Conservation (phyloP, 78 protist genomes). For the Cavenderia fasciculata region DNA sequence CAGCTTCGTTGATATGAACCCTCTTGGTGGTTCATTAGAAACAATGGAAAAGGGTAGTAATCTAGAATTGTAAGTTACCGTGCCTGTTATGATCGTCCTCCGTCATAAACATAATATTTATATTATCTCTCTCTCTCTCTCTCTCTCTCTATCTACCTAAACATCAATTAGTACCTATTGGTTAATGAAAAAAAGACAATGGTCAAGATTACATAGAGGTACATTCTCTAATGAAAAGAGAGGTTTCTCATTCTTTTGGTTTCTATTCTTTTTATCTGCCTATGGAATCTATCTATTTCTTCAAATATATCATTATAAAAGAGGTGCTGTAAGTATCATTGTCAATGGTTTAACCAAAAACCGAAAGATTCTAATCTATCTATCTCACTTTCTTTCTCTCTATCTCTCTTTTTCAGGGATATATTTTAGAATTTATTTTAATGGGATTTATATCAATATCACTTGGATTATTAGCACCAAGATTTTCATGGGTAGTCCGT, state of each 20-base stretch:
- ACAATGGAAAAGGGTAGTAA: no score
- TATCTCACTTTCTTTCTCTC: neutral
- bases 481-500: constrained; percentile 46
- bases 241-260: constrained; percentile 62
- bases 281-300: constrained; percentile 52
- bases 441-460: constrained; percentile 72
- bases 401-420: constrained; percentile 6
- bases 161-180: constrained; percentile 77
- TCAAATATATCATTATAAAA: constrained; percentile 54
- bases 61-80: no score
- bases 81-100: no score
- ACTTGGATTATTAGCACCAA: constrained; percentile 44
- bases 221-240: constrained; percentile 74
- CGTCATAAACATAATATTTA: no score
- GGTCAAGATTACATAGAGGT: constrained; percentile 82
- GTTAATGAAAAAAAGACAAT: constrained; percentile 79
- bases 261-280: constrained; percentile 44
- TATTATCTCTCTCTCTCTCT: no score
- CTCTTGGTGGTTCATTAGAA: no score
- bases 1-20: no score
- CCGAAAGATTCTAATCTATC: neutral
- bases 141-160: no score
- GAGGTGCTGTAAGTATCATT: constrained; percentile 12
- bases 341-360: neutral
- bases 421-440: constrained; percentile 73